These are phyloP conservation scores for Cubamyces lactineus DNA, from an alignment of 768 basidiomycete genomes.

Conservation along the genomic window DNA sequence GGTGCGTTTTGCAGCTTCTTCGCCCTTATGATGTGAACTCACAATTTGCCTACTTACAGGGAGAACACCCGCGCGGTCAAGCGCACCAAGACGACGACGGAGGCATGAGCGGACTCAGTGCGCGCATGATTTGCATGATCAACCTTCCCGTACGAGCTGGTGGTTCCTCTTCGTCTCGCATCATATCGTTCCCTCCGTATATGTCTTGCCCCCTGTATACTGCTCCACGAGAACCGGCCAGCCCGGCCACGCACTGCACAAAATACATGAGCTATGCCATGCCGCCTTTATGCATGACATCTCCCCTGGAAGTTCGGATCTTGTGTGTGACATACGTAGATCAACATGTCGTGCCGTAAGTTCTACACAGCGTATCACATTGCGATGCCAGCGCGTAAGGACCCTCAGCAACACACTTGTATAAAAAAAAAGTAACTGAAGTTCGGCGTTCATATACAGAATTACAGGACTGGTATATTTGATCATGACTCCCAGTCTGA, in stretches of 20 bases:
- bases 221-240: slow-evolving; percentile 26
- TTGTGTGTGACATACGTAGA: neutral
- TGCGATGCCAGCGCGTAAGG: no score
- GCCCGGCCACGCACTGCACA: slow-evolving; percentile 28
- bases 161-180: slow-evolving; percentile 27
- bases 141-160: slow-evolving; percentile 19
- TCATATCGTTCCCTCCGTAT: slow-evolving; percentile 24
- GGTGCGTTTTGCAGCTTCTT: slow-evolving; percentile 46
- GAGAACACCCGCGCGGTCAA: slow-evolving; percentile 93
- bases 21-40: neutral
- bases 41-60: slow-evolving; percentile 42
- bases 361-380: no score
- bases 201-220: slow-evolving; percentile 30
- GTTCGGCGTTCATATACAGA: no score
- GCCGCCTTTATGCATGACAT: slow-evolving; percentile 26
- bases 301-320: neutral
- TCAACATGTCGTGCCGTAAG: neutral
- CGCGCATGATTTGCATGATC: slow-evolving; percentile 11
- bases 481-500: slow-evolving; percentile 20
- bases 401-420: no score
- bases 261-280: slow-evolving; percentile 38
- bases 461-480: no score
- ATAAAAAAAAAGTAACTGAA: no score
- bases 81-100: slow-evolving; percentile 63
- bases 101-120: slow-evolving; percentile 41